Conservation (phyloP, 305 asterid species). For the Coffea humblotiana region DNA sequence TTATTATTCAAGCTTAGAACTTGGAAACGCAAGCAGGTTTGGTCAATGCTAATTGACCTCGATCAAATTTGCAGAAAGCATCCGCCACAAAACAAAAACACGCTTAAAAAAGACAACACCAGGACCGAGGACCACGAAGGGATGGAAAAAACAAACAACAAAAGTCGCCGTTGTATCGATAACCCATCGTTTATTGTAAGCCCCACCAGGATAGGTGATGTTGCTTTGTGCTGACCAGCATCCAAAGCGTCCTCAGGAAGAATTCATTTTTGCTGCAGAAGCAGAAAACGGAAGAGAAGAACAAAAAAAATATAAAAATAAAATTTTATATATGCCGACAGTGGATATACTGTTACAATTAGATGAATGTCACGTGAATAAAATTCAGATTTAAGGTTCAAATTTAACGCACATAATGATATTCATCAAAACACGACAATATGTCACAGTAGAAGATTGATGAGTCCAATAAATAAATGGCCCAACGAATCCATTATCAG, state of each 20-base stretch:
- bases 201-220: not conserved
- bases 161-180: conserved; percentile 1
- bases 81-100: not conserved
- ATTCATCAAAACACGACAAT: too few relatives aligned
- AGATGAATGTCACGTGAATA: too few relatives aligned
- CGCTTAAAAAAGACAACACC: not conserved
- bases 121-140: not conserved
- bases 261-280: not conserved
- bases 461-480: too few relatives aligned
- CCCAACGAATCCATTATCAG: not conserved
- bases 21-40: not conserved
- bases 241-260: not conserved
- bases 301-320: not conserved
- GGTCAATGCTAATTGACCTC: conserved; percentile 20
- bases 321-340: too few relatives aligned
- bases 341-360: too few relatives aligned
- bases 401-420: too few relatives aligned
- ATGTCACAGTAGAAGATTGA: too few relatives aligned
- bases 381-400: too few relatives aligned
- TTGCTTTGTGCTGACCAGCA: not conserved
- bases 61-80: not conserved
- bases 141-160: not conserved
- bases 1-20: conserved; percentile 4
- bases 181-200: conserved; percentile 3
- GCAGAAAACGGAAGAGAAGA: not conserved